Evolutionary conservation across 306 rosid species (phyloP), one percentile per base, ranked within the genome.

Genomic region (Begonia fuchsioides): DNA sequence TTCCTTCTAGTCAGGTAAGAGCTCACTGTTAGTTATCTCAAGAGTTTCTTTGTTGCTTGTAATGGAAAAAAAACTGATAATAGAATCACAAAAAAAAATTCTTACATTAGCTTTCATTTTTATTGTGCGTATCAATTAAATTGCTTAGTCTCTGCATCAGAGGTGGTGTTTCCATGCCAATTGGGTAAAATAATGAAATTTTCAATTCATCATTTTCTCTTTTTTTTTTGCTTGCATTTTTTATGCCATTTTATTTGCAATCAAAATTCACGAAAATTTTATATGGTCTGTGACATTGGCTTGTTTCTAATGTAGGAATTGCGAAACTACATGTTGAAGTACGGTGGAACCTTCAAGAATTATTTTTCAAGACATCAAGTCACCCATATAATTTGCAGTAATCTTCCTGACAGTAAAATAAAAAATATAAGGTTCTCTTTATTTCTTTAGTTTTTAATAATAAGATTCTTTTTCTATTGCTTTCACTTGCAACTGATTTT

Each of bases 311-410:
- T 80, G 59, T 71, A 88, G 97, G 93, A 88, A 66, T 66, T 88
- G 72, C 77, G 87, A 20, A 66, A 76, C 45, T 88, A 66, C 73
- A 88, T 84, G 97, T 43, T 79, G 52, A 74, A 75, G 58, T 67
- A 70, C 56, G 97, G 95, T 66, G 93, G 97, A 55, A 68, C 72
- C 69, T 76, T 76, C 60, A 86, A 88, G 76, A 88, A 88, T 58
- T 88, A 88, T 72, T 88, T 84, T 79, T 78, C 93, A 8, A 81
- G 90, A 50, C 74, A 52, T 50, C 68, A 59, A 8, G 93, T 88
- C 10, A 78, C 97, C 32, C 97, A 88, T 68, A 84, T 88, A 41
- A 85, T 88, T 35, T 88, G 95, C 82, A 78, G 75, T 55, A 84
- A 81, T 76, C 95, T 88, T 43, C 75, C 95, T 12, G 59, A 78